These are phyloP conservation scores for Ambrosia trifida DNA, from an alignment of 129 eudicot species.

Conservation along the genomic window DNA sequence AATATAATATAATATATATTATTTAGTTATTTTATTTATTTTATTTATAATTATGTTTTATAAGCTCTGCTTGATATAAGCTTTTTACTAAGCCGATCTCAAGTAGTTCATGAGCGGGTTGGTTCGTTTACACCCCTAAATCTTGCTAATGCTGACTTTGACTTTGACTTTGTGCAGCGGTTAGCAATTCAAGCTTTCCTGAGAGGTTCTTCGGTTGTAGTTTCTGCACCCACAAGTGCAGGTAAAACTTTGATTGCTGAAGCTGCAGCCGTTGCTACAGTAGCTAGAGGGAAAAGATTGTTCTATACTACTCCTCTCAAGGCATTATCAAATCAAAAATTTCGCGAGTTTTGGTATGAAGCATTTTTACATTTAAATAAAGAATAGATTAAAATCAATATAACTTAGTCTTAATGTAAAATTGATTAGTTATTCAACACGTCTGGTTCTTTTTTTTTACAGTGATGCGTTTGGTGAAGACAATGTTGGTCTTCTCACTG, in stretches of 20 bases:
- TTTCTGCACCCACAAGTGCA: slow-evolving; percentile 98
- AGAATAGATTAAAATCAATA: background rate
- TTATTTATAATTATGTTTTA: too few species aligned
- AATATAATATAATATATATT: too few species aligned
- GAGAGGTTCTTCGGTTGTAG: slow-evolving; percentile 97
- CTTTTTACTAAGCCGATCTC: too few species aligned
- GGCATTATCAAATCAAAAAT: slow-evolving; percentile 96
- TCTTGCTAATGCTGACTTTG: slow-evolving; percentile 17
- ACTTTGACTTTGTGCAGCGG: slow-evolving; percentile 46
- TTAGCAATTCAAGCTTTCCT: slow-evolving; percentile 89
- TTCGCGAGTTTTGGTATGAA: slow-evolving; percentile 83
- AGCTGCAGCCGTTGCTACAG: slow-evolving; percentile 96
- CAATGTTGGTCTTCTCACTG: slow-evolving; percentile 94
- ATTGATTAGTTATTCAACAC: background rate
- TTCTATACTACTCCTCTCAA: slow-evolving; percentile 98
- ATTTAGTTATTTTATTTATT: too few species aligned
- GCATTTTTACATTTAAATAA: slow-evolving; percentile 22
- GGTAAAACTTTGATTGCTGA: slow-evolving; percentile 98
- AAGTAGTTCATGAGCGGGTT: too few species aligned
- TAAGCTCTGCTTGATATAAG: too few species aligned
- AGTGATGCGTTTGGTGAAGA: slow-evolving; percentile 94
- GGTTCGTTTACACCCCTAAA: too few species aligned
- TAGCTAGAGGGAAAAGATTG: slow-evolving; percentile 82
- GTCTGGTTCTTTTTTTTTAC: slow-evolving; percentile 29
- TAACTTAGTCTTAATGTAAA: background rate